A percentile compares a stretch with the other conserved stretches of the same genome.
phyloP scores from a whole-genome alignment of 495 filamentous ascomycete genomes.

The Trichoderma gamsii region DNA sequence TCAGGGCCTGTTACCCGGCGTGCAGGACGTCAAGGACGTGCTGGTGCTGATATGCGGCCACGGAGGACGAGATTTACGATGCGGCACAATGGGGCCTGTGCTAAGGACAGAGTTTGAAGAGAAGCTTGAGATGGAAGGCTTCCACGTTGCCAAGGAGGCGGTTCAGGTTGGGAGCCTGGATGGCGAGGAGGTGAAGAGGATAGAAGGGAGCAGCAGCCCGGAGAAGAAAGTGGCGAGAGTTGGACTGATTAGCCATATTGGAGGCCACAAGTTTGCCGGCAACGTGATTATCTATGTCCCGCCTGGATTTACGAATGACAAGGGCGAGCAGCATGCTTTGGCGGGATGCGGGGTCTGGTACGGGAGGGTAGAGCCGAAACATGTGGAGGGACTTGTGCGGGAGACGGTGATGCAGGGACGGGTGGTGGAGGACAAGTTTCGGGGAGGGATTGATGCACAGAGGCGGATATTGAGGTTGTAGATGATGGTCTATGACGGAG shows the following conservation, averaged over 20 bases:
- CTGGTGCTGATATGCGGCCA: slow-evolving; percentile 83
- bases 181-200: background rate
- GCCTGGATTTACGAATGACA: slow-evolving; percentile 36
- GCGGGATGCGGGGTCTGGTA: slow-evolving; percentile 90
- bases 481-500: no score
- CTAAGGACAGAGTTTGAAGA: slow-evolving; percentile 61
- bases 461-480: slow-evolving; percentile 39
- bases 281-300: slow-evolving; percentile 92
- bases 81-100: slow-evolving; percentile 71
- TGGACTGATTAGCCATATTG: slow-evolving; percentile 78
- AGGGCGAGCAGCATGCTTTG: slow-evolving; percentile 47
- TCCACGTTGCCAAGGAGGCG: slow-evolving; percentile 29
- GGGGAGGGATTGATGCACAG: slow-evolving; percentile 52
- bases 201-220: slow-evolving; percentile 16
- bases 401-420: slow-evolving; percentile 71
- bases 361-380: slow-evolving; percentile 74
- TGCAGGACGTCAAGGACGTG: slow-evolving; percentile 57
- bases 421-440: slow-evolving; percentile 70
- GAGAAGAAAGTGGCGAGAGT: slow-evolving; percentile 48
- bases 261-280: slow-evolving; percentile 88
- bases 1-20: slow-evolving; percentile 36
- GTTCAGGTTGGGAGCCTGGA: slow-evolving; percentile 20
- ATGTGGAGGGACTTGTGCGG: slow-evolving; percentile 79
- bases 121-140: slow-evolving; percentile 29
- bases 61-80: slow-evolving; percentile 68